Percentiles rank a stretch among this genome's conserved stretches.
These are phyloP conservation scores for Cenchrus purpureus DNA, from an alignment of 176 grass and related monocot genomes.

Conservation along the genomic window DNA sequence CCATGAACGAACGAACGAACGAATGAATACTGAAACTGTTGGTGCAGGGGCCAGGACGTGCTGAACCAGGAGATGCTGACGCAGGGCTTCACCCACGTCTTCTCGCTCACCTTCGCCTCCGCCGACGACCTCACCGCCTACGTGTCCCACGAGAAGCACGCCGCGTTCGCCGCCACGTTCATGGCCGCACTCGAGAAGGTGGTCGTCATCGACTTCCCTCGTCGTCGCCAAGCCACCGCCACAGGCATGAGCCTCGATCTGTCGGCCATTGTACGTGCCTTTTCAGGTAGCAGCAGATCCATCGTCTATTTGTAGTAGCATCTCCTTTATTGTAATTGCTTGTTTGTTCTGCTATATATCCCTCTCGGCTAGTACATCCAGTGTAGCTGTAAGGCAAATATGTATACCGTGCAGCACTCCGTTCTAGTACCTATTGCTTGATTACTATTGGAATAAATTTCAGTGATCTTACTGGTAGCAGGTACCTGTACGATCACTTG, in stretches of 20 bases:
- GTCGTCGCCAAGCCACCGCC: conserved; percentile 50
- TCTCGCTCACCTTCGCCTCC: conserved; percentile 44
- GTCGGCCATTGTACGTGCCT: conserved; percentile 5
- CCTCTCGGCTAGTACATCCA: neutral
- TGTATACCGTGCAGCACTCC: conserved; percentile 23
- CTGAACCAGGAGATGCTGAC: conserved; percentile 49
- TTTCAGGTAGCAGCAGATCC: conserved; percentile 8
- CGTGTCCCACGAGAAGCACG: conserved; percentile 52
- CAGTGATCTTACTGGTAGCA: neutral
- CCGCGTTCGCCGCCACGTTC: conserved; percentile 59
- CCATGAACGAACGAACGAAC: neutral
- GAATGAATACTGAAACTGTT: neutral
- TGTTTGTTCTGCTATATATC: neutral
- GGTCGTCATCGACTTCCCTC: conserved; percentile 68
- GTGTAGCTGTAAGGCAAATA: conserved; percentile 4
- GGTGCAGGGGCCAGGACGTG: conserved; percentile 41
- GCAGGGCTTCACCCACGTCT: conserved; percentile 65
- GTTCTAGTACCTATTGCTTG: neutral
- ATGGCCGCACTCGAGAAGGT: conserved; percentile 67
- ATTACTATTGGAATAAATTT: conserved; percentile 47
- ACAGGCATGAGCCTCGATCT: neutral
- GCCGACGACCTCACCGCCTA: conserved; percentile 46
- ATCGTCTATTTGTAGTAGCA: neutral
- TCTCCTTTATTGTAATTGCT: neutral
- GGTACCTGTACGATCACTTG: neutral